Conservation (phyloP, 805 yeast genomes). For the Kodamaea leandrae region DNA sequence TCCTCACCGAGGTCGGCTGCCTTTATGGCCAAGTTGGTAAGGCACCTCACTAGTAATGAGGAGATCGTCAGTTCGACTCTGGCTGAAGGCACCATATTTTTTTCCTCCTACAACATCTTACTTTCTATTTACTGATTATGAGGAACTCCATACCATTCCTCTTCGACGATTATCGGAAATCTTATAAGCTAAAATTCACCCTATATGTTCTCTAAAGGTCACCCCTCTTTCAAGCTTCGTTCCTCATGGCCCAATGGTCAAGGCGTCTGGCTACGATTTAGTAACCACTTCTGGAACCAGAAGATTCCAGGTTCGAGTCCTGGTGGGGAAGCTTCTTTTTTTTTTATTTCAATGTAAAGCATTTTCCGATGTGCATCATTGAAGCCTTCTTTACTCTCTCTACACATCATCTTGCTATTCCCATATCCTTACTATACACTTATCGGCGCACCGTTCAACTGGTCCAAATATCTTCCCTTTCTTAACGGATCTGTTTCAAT, state of each 20-base stretch:
- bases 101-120: background rate
- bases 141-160: no score
- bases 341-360: background rate
- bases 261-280: slow-evolving; percentile 69
- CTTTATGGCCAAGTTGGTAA: slow-evolving; percentile 8
- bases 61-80: slow-evolving; percentile 6
- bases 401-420: background rate
- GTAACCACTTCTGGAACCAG: slow-evolving; percentile 49
- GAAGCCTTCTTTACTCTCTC: no score
- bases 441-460: slow-evolving; percentile 17
- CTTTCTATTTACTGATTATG: background rate
- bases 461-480: slow-evolving; percentile 54
- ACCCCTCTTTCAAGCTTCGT: slow-evolving; percentile 25
- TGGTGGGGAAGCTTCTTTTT: slow-evolving; percentile 44
- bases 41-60: slow-evolving; percentile 6
- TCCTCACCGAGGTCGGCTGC: slow-evolving; percentile 18
- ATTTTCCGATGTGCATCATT: no score
- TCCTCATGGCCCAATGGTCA: slow-evolving; percentile 77
- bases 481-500: slow-evolving; percentile 63
- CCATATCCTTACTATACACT: background rate
- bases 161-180: no score
- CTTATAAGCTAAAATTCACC: no score
- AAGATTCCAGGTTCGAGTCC: slow-evolving; percentile 53
- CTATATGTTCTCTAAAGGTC: no score
- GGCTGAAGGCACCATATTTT: slow-evolving; percentile 1